Base-by-base conservation (phyloP, 2,329 filamentous ascomycete species). In the Dryadomyces quercivorus region DNA sequence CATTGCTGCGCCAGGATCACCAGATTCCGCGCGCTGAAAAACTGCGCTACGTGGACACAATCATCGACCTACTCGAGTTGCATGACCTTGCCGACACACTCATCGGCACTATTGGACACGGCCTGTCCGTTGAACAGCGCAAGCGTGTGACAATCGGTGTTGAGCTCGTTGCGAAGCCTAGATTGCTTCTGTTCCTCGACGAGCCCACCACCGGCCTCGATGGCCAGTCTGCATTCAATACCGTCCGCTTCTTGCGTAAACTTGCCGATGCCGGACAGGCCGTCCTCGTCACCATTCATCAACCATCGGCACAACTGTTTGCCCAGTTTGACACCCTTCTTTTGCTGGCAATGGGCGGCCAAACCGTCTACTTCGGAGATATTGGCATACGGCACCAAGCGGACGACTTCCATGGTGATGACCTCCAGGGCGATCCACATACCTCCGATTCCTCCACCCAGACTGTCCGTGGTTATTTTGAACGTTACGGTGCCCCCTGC, bases 41-140 rank as follows among this genome's bases (percentile, higher is more conserved):
- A 68, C 69, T 88, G 1, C 76, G 75, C 3, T 92, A 92, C 59
- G 87, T 91, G 8, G 78, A 88, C 51, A 85, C 86, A 55, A 85
- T 92, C 42, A 87, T 93, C 62, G 84, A 88, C 61, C 67, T 78
- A 0, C 64, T 78, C 1, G 75, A 76, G 55, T 67, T 78, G 5
- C 66, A 71, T 46, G 72, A 75, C 36, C 63, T 77, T 2, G 72
- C 70, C 2, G 69, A 77, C 52, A 74, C 74, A 0, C 63, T 77
- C 0, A 73, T 78, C 26, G 75, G 75, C 1, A 58, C 63, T 9
- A 64, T 71, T 2, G 86, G 85, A 50, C 66, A 67, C 3, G 73
- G 74, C 1, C 56, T 83, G 20, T 77, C 74, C 21, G 71, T 76
- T 1, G 75, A 78, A 57, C 75, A 78, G 63, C 70, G 74, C 43